Percentiles rank a stretch among this genome's conserved stretches.
phyloP scores from a whole-genome alignment of 768 basidiomycete species.

The Mycena galopus region DNA sequence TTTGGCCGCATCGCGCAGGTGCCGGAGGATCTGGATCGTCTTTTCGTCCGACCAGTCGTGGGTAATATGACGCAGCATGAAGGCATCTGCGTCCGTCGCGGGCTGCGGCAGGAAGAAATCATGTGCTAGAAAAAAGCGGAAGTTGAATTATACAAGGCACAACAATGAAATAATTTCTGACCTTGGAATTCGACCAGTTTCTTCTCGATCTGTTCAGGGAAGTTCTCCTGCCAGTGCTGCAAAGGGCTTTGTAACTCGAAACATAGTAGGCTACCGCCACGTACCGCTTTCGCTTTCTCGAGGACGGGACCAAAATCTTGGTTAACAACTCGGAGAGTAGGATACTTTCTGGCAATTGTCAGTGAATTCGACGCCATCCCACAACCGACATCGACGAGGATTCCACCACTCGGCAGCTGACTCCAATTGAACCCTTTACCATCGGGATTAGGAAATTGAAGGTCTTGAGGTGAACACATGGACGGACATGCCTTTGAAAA shows the following conservation, averaged over 20 bases:
- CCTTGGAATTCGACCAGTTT: conserved; percentile 4
- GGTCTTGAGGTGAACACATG: background rate
- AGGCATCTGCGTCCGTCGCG: background rate
- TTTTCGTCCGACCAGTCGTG: conserved; percentile 2
- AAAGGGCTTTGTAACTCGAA: background rate
- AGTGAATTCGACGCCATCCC: conserved; percentile 1
- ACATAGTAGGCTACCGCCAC: background rate
- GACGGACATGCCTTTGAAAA: background rate
- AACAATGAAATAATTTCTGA: background rate
- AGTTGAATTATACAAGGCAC: background rate
- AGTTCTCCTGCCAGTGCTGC: background rate
- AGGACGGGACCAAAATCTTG: background rate
- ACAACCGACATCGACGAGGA: conserved; percentile 41
- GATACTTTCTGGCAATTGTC: background rate
- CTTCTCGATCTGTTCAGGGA: background rate
- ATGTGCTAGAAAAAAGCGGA: background rate
- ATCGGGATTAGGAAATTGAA: background rate
- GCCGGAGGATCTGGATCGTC: background rate
- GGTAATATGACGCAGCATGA: conserved; percentile 2
- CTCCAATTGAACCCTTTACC: conserved; percentile 38
- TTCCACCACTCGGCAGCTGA: conserved; percentile 30
- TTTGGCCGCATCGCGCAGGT: background rate
- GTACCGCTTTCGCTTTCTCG: background rate
- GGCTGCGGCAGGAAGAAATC: conserved; percentile 9
- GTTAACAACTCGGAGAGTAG: background rate